Evolutionary conservation across 2,329 filamentous ascomycete species (phyloP).

Genomic region (Orbilia javanica): DNA sequence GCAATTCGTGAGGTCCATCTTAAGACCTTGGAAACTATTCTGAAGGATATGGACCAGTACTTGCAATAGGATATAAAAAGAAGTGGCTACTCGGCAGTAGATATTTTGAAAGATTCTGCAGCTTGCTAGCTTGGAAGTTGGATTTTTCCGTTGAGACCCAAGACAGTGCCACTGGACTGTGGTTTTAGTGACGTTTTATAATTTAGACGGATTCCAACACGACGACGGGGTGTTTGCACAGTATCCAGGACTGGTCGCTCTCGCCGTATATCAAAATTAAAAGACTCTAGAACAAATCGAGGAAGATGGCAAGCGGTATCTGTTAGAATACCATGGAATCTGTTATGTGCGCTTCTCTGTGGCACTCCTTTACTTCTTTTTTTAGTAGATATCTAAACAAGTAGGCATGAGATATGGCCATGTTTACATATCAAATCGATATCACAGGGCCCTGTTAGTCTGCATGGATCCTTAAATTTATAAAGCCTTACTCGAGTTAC

Average conservation of each 20-base stretch:
- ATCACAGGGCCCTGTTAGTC: not conserved
- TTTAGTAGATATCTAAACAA: too few species aligned
- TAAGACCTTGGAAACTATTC: not conserved
- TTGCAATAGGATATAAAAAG: not conserved
- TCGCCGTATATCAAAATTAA: too few species aligned
- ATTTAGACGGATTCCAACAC: not conserved
- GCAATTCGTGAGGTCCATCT: constrained; percentile 44
- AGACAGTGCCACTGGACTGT: not conserved
- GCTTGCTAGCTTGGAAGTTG: not conserved
- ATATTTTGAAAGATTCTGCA: not conserved
- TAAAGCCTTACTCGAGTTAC: not conserved
- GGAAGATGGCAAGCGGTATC: not conserved
- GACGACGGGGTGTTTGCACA: not conserved
- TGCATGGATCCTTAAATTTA: not conserved
- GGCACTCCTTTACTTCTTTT: too few species aligned
- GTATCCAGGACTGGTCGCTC: not conserved
- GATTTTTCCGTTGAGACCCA: not conserved
- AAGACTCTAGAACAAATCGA: too few species aligned
- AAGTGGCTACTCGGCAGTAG: not conserved
- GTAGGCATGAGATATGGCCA: too few species aligned
- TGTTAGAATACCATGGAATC: not conserved
- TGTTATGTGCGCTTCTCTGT: not conserved
- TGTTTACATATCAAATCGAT: too few species aligned
- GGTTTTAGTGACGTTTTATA: not conserved
- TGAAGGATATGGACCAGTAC: not conserved